Base-by-base conservation (phyloP, 2,329 filamentous ascomycete genomes). In the Teratosphaeria viscida region DNA sequence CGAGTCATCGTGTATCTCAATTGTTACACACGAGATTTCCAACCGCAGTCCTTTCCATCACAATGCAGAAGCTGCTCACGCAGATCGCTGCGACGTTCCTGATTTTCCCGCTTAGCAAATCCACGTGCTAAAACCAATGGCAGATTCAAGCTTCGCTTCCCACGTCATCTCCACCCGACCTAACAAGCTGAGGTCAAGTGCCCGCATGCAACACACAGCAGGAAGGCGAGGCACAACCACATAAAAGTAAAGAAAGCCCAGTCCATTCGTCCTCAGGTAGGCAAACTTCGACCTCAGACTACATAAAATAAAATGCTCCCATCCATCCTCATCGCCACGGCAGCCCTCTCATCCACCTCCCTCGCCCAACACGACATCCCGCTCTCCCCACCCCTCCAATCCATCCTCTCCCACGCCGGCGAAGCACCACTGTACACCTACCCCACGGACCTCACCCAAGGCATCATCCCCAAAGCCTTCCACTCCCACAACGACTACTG, bases 401-500 rank as follows among this genome's bases (percentile, higher is more conserved):
- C 79, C 60, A 81, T 85, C 57, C 69, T 85, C 57, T 74, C 76
- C 58, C 79, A 83, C 64, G 82, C 81, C 5, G 77, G 82, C 65
- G 71, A 75, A 26, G 78, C 76, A 54, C 72, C 77, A 10, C 73
- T 79, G 23, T 85, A 85, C 70, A 76, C 70, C 19, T 86, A 85
- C 71, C 83, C 83, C 0, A 86, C 83, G 0, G 81, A 83, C 66
- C 74, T 86, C 23, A 85, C 83, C 1, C 77, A 82, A 61, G 82
- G 78, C 1, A 83, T 86, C 61, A 66, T 84, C 34, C 83, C 83
- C 49, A 83, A 82, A 72, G 69, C 69, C 1, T 74, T 82, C 56
- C 80, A 83, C 68, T 80, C 76, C 35, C 79, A 84, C 68, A 87
- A 86, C 68, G 83, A 86, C 66, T 86, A 85, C 71, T 79, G 77